Evolutionary conservation across 371 early-diverging fungal genomes (phyloP), one percentile per base, ranked within the genome.

Genomic region (Mucor racemosus): DNA sequence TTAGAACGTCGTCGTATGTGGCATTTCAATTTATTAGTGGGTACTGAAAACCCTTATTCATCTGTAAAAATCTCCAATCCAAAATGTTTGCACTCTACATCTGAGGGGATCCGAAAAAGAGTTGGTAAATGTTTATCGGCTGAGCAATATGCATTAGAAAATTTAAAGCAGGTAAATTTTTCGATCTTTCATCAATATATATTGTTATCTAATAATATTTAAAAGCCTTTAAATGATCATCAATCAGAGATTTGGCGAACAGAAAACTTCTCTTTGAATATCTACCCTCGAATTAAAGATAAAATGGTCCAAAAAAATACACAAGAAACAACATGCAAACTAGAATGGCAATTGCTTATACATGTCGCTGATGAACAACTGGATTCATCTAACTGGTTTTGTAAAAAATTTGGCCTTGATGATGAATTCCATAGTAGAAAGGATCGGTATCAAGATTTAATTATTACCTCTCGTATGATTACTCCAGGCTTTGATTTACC

Each of bases 401-500:
- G 17, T 9, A 14, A 60, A 8, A 76, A 78, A 31, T 78, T 82
- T 63, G 77, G 70, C 5, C 21, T 82, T 4, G 78, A 79, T 35
- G 17, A 61, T 1, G 60, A 54, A 10, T 72, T 75, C 34, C 31
- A 42, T 1, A 40, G 73, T 26, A 66, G 69, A 7, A 44, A 62
- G 17, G 46, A 62, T 2, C 26, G 57, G 1, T 69, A 67, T 36
- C n/a, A 65, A 15, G 66, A 65, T 8, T 56, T 67, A 19, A 61
- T 69, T 13, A 66, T 78, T 15, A 54, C 58, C 1, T 57, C 58
- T n/a, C 72, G 74, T n/a, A 61, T 73, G 21, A 46, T 72, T 8
- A 54, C 68, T 10, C 64, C 67, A 0, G 33, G 63, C 1, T 46
- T 26, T 0, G 1, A 33, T 6, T 10, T 78, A 0, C 65, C 66